Evolutionary conservation across 305 asterid genomes (phyloP).

Genomic region (Vinca major): DNA sequence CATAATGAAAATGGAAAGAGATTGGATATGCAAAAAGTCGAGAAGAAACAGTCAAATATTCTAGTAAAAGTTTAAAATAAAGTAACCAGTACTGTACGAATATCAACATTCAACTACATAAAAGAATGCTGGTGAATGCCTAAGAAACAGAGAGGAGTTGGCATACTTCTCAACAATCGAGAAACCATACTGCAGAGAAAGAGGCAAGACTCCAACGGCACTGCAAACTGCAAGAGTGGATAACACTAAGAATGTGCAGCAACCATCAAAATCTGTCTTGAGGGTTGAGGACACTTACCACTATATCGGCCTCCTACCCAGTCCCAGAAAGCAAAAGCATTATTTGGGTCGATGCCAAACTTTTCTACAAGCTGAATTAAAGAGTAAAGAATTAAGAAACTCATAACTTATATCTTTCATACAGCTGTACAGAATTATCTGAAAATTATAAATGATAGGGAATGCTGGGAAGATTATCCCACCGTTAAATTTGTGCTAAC

Average conservation of each 20-base stretch:
- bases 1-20: not conserved
- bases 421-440: not conserved
- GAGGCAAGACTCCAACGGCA: constrained; percentile 97
- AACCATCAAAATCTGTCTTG: constrained; percentile 14
- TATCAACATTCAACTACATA: not conserved
- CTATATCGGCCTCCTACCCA: constrained; percentile 99
- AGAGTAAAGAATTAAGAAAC: not conserved
- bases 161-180: constrained; percentile 72
- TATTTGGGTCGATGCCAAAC: constrained; percentile 94
- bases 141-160: constrained; percentile 20
- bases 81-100: not conserved
- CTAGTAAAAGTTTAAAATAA: not conserved
- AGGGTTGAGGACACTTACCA: constrained; percentile 41
- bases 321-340: constrained; percentile 99
- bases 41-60: not conserved
- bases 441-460: not conserved
- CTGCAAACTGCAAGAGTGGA: constrained; percentile 83
- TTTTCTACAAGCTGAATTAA: constrained; percentile 83
- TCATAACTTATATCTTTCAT: not conserved
- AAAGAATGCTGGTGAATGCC: not conserved
- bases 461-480: constrained; percentile 20
- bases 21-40: not conserved
- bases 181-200: constrained; percentile 95
- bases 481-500: constrained; percentile 94
- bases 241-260: constrained; percentile 20